Evolutionary conservation across 352 stramenopile species (phyloP), one percentile per base, ranked within the genome.

Genomic region (Globisporangium recalcitrans): DNA sequence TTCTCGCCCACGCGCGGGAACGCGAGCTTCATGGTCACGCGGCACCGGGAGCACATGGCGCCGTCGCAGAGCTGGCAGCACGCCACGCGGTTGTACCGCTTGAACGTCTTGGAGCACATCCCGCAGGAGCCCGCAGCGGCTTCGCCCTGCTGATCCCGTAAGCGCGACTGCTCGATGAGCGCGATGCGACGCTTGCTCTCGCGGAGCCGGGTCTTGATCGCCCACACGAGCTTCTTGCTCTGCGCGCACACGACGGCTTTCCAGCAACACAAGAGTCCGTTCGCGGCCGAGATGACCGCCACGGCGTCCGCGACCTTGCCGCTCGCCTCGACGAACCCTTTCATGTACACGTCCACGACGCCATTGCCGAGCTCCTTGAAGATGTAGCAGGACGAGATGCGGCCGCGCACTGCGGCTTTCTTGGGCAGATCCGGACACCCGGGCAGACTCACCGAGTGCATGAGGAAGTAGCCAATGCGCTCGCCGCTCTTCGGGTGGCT

Each of bases 361-460:
- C 53, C 40, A 24, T 51, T 42, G 14, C 24, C 19, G 5, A 67
- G 21, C 19, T 66, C 42, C 19, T 59, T 58, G 42, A 65, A 69
- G 9, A 69, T 48, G 10, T 55, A 55, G 49, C 57, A 69, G 19
- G 42, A 72, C 5, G 78, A 85, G 44, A 85, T 64, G 47, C 67
- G 60, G 6, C 58, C 73, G 34, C 79, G 63, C 38, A 84, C 55
- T 7, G 85, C 69, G 4, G 65, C 64, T 2, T 71, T 64, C 29
- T 70, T 44, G 42, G 64, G 62, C 14, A 72, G 74, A 16, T 60
- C 60, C 0, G 58, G 38, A 24, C 65, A 56, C n/a, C 75, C 59
- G 6, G 73, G 64, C 40, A 88, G 64, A 27, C 74, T 75, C 27
- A 90, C 73, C 38, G 80, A 90, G 58, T 91, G 82, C 59, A 82